phyloP scores from a whole-genome alignment of 257 asterid genomes.

The Jacaranda mimosifolia region DNA sequence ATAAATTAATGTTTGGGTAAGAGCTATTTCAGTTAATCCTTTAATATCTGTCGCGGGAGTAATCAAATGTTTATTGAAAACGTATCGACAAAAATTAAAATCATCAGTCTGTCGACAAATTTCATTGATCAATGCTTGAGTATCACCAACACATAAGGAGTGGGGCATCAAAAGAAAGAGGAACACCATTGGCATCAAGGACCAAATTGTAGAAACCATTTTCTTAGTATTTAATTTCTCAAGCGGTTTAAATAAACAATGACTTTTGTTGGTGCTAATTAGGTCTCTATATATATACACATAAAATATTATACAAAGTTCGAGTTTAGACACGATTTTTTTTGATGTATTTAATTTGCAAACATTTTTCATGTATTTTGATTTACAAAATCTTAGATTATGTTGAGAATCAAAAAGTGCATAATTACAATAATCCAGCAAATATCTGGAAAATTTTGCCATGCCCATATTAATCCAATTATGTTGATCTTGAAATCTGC shows the following conservation, averaged over 20 bases:
- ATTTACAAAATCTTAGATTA: too few species aligned
- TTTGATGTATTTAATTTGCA: too few species aligned
- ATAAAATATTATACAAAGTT: too few species aligned
- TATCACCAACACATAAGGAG: not conserved
- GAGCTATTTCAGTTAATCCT: conserved; percentile 1
- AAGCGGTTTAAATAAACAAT: too few species aligned
- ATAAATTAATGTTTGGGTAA: not conserved
- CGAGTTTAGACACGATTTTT: too few species aligned
- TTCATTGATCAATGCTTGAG: not conserved
- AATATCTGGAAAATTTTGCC: not conserved
- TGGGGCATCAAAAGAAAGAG: not conserved
- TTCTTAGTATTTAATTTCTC: not conserved
- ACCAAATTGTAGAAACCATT: not conserved
- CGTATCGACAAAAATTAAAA: not conserved
- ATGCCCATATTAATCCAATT: not conserved
- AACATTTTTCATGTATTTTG: too few species aligned
- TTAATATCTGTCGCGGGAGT: not conserved
- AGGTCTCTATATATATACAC: too few species aligned
- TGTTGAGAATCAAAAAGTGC: too few species aligned
- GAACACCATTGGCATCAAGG: not conserved
- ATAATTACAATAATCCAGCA: too few species aligned
- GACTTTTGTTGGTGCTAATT: too few species aligned
- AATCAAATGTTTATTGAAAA: not conserved
- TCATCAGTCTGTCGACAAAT: not conserved
- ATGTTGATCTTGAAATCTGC: not conserved